A percentile compares a stretch with the other conserved stretches of the same genome.
These are phyloP conservation scores for Starmerella khaoyaiensis DNA, from an alignment of 805 yeast genomes.

Conservation along the genomic window DNA sequence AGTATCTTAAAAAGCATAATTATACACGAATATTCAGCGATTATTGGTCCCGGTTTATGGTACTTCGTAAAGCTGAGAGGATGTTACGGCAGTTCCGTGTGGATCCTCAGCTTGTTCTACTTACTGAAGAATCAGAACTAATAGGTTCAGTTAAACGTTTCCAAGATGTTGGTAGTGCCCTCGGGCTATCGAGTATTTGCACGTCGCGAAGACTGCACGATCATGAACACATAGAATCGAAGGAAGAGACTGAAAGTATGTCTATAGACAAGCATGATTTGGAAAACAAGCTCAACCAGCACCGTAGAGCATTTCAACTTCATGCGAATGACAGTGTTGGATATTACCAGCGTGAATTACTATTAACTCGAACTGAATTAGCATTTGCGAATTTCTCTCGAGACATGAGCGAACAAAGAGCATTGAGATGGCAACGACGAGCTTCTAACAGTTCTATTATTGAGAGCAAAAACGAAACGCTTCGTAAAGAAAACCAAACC, in stretches of 20 bases:
- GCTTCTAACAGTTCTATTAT: slow-evolving; percentile 23
- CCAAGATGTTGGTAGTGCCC: slow-evolving; percentile 27
- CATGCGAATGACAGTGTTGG: slow-evolving; percentile 10
- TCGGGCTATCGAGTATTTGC: slow-evolving; percentile 30
- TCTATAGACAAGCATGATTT: too few species aligned
- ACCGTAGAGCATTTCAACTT: slow-evolving; percentile 4
- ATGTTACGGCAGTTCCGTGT: slow-evolving; percentile 31
- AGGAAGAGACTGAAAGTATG: neutral
- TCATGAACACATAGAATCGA: neutral
- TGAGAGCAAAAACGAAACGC: slow-evolving; percentile 25
- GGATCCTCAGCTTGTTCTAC: slow-evolving; percentile 38
- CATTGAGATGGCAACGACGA: slow-evolving; percentile 28
- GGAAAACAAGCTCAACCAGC: slow-evolving; percentile 1
- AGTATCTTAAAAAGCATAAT: slow-evolving; percentile 25
- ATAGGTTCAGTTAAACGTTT: slow-evolving; percentile 23
- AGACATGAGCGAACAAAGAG: slow-evolving; percentile 33
- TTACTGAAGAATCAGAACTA: slow-evolving; percentile 30
- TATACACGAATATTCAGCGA: slow-evolving; percentile 20
- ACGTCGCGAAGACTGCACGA: slow-evolving; percentile 12
- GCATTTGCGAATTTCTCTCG: slow-evolving; percentile 46
- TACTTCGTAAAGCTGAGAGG: slow-evolving; percentile 24
- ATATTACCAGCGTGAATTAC: slow-evolving; percentile 37
- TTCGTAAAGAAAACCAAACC: slow-evolving; percentile 23
- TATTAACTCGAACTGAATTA: slow-evolving; percentile 45
- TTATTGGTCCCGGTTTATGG: slow-evolving; percentile 29